These are phyloP conservation scores for Lepiota venenata DNA, from an alignment of 768 basidiomycete genomes.

Conservation along the genomic window DNA sequence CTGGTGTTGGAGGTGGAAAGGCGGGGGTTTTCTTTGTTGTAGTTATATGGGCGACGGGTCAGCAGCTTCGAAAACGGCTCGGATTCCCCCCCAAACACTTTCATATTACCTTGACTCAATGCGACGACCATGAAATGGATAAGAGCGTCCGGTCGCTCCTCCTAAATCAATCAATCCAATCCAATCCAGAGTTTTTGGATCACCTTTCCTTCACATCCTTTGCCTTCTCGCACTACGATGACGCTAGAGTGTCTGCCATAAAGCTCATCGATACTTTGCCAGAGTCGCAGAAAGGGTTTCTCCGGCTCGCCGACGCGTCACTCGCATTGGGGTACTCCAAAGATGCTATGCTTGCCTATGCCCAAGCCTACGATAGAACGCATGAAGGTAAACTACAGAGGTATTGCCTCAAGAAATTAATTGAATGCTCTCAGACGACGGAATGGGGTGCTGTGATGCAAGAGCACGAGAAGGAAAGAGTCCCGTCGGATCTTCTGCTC, in stretches of 20 bases:
- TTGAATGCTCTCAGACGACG: constrained; percentile 40
- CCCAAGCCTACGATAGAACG: constrained; percentile 39
- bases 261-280: constrained; percentile 28
- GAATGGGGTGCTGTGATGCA: constrained; percentile 51
- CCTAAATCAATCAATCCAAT: constrained; percentile 23
- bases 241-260: constrained; percentile 30
- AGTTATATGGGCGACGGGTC: constrained; percentile 53
- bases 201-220: constrained; percentile 46
- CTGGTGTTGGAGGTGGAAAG: constrained; percentile 38
- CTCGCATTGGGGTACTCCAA: constrained; percentile 32
- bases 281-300: constrained; percentile 40
- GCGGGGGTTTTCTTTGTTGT: constrained; percentile 42
- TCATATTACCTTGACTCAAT: constrained; percentile 45
- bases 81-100: constrained; percentile 53
- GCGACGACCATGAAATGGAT: constrained; percentile 40
- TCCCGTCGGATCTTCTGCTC: constrained; percentile 31
- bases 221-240: constrained; percentile 28
- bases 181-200: constrained; percentile 34
- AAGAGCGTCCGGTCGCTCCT: constrained; percentile 47
- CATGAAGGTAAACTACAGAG: constrained; percentile 30
- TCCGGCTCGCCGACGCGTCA: constrained; percentile 48
- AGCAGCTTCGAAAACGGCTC: constrained; percentile 43
- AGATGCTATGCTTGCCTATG: constrained; percentile 54
- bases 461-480: constrained; percentile 38
- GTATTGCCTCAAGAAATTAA: constrained; percentile 45